Conservation (phyloP, 345 rosid genomes). For the Microthlaspi erraticum region DNA sequence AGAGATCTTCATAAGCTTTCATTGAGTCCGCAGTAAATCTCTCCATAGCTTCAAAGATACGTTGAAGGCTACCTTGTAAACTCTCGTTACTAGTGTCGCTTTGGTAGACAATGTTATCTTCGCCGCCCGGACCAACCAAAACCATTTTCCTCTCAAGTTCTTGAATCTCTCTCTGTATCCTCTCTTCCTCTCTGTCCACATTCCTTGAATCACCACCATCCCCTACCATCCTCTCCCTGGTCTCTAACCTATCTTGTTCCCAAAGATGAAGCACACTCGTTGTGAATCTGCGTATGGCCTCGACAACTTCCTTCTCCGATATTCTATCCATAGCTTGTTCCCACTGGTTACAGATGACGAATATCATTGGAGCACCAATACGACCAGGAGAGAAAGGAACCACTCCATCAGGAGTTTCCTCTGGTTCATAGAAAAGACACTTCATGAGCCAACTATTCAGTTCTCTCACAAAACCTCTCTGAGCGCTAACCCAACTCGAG, state of each 20-base stretch:
- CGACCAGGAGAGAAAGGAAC: constrained; percentile 95
- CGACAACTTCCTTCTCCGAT: constrained; percentile 85
- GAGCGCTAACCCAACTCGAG: constrained; percentile 79
- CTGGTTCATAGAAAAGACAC: constrained; percentile 87
- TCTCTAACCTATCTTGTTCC: constrained; percentile 73
- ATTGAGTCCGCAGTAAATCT: constrained; percentile 61
- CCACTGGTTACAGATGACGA: constrained; percentile 98
- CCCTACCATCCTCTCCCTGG: constrained; percentile 54
- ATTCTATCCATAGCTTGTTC: constrained; percentile 68
- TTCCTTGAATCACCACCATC: constrained; percentile 70
- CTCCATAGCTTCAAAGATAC: constrained; percentile 86
- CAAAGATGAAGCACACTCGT: constrained; percentile 68
- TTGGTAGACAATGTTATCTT: constrained; percentile 59
- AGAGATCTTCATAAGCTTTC: constrained; percentile 76
- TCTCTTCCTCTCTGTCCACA: constrained; percentile 78
- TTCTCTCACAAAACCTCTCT: constrained; percentile 72
- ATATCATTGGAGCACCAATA: constrained; percentile 86
- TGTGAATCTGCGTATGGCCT: constrained; percentile 67
- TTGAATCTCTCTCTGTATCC: constrained; percentile 80
- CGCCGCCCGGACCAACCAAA: constrained; percentile 29
- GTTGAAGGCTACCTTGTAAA: constrained; percentile 67
- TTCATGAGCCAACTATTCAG: constrained; percentile 83
- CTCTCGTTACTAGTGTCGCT: constrained; percentile 67
- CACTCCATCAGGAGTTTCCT: constrained; percentile 83
- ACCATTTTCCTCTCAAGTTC: constrained; percentile 79